Evolutionary conservation across 345 rosid genomes (phyloP).

Genomic region (Noccaea caerulescens): DNA sequence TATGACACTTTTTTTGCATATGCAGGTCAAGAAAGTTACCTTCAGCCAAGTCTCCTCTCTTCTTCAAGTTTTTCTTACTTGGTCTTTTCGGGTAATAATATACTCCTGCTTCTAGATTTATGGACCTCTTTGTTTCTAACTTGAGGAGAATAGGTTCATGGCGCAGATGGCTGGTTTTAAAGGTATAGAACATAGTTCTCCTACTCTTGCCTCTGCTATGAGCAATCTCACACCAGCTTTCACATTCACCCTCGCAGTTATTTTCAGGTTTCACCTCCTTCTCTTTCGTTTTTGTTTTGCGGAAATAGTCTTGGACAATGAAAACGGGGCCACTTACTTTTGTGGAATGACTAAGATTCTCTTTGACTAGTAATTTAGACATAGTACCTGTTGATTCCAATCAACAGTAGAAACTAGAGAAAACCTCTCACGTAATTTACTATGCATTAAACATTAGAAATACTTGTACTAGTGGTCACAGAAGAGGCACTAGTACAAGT

Average conservation of each 20-base stretch:
- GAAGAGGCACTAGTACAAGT: no score
- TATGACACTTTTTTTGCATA: neutral
- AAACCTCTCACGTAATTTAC: neutral
- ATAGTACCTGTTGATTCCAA: no score
- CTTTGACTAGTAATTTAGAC: no score
- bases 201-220: conserved; percentile 34
- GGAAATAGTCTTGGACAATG: neutral
- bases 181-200: conserved; percentile 30
- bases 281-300: neutral
- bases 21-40: conserved; percentile 33
- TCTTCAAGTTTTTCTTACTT: conserved; percentile 38
- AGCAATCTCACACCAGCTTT: conserved; percentile 38
- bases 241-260: conserved; percentile 37
- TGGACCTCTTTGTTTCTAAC: neutral
- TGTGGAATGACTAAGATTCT: no score
- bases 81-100: conserved; percentile 34
- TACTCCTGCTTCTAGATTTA: neutral
- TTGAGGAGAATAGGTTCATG: conserved; percentile 4
- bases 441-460: neutral
- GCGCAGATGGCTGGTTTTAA: conserved; percentile 12
- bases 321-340: neutral
- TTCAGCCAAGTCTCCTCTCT: conserved; percentile 26
- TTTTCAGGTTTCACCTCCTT: conserved; percentile 18
- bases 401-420: no score
- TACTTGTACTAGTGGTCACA: neutral